Percentiles rank a stretch among this genome's conserved stretches.
phyloP scores from a whole-genome alignment of 352 stramenopile genomes.

The Lagenidium giganteum region DNA sequence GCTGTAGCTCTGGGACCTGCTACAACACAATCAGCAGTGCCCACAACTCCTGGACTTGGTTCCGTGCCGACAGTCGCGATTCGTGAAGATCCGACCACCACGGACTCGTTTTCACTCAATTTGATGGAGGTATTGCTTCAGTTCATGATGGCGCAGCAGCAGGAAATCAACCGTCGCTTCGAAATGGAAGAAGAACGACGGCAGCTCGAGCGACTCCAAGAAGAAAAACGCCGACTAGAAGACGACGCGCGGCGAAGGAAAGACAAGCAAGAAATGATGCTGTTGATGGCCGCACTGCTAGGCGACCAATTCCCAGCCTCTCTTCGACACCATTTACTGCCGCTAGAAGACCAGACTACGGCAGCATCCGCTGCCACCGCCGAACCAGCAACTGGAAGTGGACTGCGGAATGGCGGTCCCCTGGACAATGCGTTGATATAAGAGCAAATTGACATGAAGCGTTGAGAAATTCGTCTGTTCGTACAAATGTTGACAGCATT shows the following conservation, averaged over 20 bases:
- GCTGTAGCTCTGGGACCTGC: too few species aligned
- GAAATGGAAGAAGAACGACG: slow-evolving; percentile 28
- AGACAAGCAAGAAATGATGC: slow-evolving; percentile 53
- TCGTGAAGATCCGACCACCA: not conserved
- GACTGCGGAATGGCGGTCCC: too few species aligned
- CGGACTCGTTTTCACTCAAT: slow-evolving; percentile 15
- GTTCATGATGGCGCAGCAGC: slow-evolving; percentile 47
- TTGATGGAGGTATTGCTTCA: slow-evolving; percentile 49
- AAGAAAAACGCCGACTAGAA: slow-evolving; percentile 22
- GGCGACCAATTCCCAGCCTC: slow-evolving; percentile 36
- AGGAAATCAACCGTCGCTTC: slow-evolving; percentile 25
- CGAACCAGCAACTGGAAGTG: not conserved
- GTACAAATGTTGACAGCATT: too few species aligned
- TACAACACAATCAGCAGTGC: not conserved
- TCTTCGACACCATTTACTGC: slow-evolving; percentile 31
- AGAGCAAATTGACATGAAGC: too few species aligned
- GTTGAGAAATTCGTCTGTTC: too few species aligned
- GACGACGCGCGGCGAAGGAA: slow-evolving; percentile 27
- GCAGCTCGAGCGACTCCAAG: slow-evolving; percentile 18
- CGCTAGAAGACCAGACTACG: not conserved
- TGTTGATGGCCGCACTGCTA: slow-evolving; percentile 36
- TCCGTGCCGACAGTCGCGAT: not conserved
- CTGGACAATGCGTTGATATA: too few species aligned
- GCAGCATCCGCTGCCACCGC: not conserved
- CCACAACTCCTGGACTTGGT: too few species aligned